These are phyloP conservation scores for Gentiana straminea DNA, from an alignment of 257 asterid genomes.

Conservation along the genomic window DNA sequence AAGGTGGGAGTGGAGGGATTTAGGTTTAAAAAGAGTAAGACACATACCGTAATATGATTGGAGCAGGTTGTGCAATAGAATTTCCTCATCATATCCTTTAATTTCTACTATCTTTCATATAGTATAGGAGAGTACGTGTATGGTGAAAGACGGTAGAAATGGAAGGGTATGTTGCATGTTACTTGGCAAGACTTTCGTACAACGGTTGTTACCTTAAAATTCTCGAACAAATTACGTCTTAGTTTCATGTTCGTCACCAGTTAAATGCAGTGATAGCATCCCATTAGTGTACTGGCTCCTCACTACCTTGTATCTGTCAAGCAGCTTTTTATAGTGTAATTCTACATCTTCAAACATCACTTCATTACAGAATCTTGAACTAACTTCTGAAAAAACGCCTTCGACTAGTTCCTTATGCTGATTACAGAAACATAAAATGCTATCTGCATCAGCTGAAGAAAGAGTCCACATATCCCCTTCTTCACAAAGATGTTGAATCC, in stretches of 20 bases:
- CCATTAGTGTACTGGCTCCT: conserved; percentile 51
- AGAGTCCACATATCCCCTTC: conserved; percentile 18
- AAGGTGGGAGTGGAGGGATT: too few relatives aligned
- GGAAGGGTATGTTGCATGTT: too few relatives aligned
- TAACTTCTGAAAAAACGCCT: conserved; percentile 30
- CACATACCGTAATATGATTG: too few relatives aligned
- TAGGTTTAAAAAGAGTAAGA: too few relatives aligned
- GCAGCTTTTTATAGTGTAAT: conserved; percentile 28
- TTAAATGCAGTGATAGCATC: conserved; percentile 50
- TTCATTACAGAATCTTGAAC: conserved; percentile 42
- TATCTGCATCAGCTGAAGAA: conserved; percentile 19
- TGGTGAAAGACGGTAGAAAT: too few relatives aligned
- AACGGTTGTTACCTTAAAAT: too few relatives aligned
- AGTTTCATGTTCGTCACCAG: conserved; percentile 5
- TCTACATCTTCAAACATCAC: conserved; percentile 39
- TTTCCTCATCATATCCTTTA: too few relatives aligned
- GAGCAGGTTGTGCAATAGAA: too few relatives aligned
- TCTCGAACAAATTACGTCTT: neutral
- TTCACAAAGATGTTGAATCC: conserved; percentile 39
- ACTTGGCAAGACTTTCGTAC: too few relatives aligned
- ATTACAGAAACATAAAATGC: conserved; percentile 13
- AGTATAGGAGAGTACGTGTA: too few relatives aligned
- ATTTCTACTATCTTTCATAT: too few relatives aligned
- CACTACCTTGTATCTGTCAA: conserved; percentile 52
- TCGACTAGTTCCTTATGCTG: conserved; percentile 28